A percentile compares a stretch with the other conserved stretches of the same genome.
Conservation (phyloP, 352 stramenopile species). For the Phytopythium mirpurense region DNA sequence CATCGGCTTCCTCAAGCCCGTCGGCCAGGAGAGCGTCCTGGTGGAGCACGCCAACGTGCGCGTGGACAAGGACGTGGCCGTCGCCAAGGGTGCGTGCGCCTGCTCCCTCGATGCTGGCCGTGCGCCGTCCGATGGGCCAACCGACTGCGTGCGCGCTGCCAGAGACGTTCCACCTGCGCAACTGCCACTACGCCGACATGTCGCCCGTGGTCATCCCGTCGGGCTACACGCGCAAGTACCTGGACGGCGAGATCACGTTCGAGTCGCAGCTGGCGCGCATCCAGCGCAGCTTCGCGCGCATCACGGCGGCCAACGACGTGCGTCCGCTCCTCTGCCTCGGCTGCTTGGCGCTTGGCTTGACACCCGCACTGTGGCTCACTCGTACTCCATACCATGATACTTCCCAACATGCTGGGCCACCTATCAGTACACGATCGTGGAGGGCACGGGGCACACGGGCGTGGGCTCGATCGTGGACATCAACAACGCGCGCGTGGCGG, state of each 20-base stretch:
- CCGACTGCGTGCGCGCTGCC: background rate
- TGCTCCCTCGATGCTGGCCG: conserved; percentile 38
- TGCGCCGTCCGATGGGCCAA: background rate
- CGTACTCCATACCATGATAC: no score
- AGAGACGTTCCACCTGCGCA: conserved; percentile 93
- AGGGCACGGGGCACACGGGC: conserved; percentile 90
- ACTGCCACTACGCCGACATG: conserved; percentile 94
- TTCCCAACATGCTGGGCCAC: no score
- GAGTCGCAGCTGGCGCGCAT: conserved; percentile 69
- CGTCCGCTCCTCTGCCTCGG: conserved; percentile 1
- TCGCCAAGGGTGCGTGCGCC: conserved; percentile 72
- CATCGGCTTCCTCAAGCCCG: conserved; percentile 93
- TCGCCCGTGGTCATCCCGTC: conserved; percentile 94
- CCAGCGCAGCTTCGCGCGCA: conserved; percentile 58
- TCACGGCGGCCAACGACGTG: conserved; percentile 59
- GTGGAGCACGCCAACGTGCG: conserved; percentile 60
- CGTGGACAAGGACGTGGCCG: conserved; percentile 89
- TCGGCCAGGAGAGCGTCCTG: conserved; percentile 90
- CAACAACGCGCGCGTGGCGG: conserved; percentile 94
- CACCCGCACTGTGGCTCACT: background rate
- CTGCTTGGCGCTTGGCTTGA: background rate
- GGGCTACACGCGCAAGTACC: conserved; percentile 95
- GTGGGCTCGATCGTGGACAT: conserved; percentile 96
- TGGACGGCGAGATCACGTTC: conserved; percentile 90
- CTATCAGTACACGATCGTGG: conserved; percentile 83